Conservation (phyloP, 768 basidiomycete species). For the Hygrophorus pudorinus region DNA sequence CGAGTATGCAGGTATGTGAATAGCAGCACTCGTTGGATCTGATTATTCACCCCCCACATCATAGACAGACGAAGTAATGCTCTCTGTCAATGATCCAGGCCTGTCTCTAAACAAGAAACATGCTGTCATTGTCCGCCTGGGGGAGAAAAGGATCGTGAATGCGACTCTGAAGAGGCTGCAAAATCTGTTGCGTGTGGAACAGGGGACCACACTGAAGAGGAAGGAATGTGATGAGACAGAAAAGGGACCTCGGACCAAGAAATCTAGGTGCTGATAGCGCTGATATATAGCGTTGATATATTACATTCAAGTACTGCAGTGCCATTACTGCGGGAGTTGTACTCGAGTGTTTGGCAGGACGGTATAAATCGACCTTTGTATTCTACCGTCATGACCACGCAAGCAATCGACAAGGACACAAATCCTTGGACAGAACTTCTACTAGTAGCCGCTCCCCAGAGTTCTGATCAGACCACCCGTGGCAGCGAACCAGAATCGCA, state of each 20-base stretch:
- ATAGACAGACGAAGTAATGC: constrained; percentile 42
- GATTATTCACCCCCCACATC: constrained; percentile 2
- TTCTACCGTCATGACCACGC: no score
- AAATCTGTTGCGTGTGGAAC: not conserved
- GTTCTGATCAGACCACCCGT: no score
- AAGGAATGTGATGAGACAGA: not conserved
- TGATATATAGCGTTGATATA: no score
- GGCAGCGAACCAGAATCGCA: no score
- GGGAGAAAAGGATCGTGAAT: constrained; percentile 65
- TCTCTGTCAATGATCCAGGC: constrained; percentile 21
- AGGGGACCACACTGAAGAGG: not conserved
- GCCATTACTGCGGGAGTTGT: no score
- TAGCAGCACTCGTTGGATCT: not conserved
- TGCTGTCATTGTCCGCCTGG: constrained; percentile 65
- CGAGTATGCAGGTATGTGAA: constrained; percentile 44
- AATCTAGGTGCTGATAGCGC: no score
- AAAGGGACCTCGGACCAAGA: not conserved
- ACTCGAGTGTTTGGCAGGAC: no score
- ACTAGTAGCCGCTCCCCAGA: no score
- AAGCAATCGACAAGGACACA: no score
- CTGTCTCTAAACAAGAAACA: constrained; percentile 39
- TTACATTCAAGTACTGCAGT: no score
- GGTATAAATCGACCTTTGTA: no score
- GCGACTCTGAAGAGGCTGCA: constrained; percentile 16
- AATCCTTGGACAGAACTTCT: no score